Base-by-base conservation (phyloP, 352 stramenopile genomes). In the Phytophthora chlamydospora region DNA sequence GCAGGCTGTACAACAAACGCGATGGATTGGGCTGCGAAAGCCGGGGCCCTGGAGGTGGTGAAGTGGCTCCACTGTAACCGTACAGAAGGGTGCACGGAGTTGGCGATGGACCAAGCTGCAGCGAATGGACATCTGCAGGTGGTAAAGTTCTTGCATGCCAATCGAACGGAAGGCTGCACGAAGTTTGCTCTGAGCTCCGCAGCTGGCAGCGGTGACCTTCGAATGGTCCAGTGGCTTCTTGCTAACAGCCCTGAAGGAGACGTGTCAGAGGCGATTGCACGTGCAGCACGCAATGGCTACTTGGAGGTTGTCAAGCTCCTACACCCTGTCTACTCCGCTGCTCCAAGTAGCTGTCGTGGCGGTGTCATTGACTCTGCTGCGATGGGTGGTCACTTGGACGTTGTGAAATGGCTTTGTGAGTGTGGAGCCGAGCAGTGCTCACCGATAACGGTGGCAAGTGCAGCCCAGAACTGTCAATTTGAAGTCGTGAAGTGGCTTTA, bases 141-240 rank as follows among this genome's bases (percentile, higher is more conserved):
- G 16, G 43, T 62, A 6, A 35, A 54, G 9, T 61, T 66, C 12
- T 17, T 66, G 16, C 29, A 55, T 13, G 21, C 36, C 8, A 66
- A 55, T 31, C 58, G 58, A 16, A 29, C 31, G 17, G 58, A 67
- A 57, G 29, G 49, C 29, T 67, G 43, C 44, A 56, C 58, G n/a
- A 60, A 47, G 6, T 38, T 47, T 41, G 58, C 58, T 7, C 38
- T 61, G 10, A 55, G 44, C 45, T 24, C 11, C 13, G 34, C 50
- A 62, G 58, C 42, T 24, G 32, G 29, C 9, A 61, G 61, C 12
- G 49, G 42, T 16, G 43, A 66, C 8, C 35, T 66, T 10, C 11
- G 33, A 2, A 66, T 61, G 50, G 35, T 66, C 1, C 17, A 17
- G 35, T 66, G 49, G 49, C 21, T 61, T 2, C 35, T 66, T 34